Conservation (phyloP, 768 basidiomycete genomes). For the Naganishia vishniacii region DNA sequence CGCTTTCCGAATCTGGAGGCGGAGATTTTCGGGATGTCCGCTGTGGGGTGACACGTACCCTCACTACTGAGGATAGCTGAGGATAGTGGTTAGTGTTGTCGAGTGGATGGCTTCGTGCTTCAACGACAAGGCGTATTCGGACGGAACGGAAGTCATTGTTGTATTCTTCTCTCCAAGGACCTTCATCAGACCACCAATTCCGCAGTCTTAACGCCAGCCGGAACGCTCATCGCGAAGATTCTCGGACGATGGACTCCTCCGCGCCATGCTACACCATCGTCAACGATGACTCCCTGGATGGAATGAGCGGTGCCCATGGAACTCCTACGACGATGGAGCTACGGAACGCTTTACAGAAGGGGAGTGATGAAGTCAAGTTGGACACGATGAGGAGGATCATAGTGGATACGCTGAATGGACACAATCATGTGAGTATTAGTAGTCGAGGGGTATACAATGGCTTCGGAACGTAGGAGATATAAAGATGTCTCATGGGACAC, state of each 20-base stretch:
- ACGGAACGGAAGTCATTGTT: too few relatives aligned
- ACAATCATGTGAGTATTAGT: conserved; percentile 64
- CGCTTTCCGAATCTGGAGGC: neutral
- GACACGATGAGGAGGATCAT: conserved; percentile 94
- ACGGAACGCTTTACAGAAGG: conserved; percentile 79
- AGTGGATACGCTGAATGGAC: conserved; percentile 87
- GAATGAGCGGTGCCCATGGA: conserved; percentile 54
- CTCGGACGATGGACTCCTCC: conserved; percentile 41
- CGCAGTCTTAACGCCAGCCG: too few relatives aligned
- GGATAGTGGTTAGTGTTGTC: too few relatives aligned
- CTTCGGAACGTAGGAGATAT: too few relatives aligned
- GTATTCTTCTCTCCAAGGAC: too few relatives aligned
- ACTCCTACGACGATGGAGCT: conserved; percentile 76
- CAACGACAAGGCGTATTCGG: too few relatives aligned
- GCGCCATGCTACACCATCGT: conserved; percentile 48
- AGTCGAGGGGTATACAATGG: neutral
- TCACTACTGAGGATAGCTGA: too few relatives aligned
- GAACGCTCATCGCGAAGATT: too few relatives aligned
- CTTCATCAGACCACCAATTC: too few relatives aligned
- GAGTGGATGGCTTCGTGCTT: too few relatives aligned
- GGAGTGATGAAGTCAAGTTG: conserved; percentile 91
- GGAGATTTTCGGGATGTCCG: neutral
- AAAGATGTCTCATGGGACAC: too few relatives aligned
- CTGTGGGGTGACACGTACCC: conserved; percentile 15
- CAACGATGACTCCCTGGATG: conserved; percentile 44